Base-by-base conservation (phyloP, 2,329 filamentous ascomycete species). In the Cryphonectria radicalis region DNA sequence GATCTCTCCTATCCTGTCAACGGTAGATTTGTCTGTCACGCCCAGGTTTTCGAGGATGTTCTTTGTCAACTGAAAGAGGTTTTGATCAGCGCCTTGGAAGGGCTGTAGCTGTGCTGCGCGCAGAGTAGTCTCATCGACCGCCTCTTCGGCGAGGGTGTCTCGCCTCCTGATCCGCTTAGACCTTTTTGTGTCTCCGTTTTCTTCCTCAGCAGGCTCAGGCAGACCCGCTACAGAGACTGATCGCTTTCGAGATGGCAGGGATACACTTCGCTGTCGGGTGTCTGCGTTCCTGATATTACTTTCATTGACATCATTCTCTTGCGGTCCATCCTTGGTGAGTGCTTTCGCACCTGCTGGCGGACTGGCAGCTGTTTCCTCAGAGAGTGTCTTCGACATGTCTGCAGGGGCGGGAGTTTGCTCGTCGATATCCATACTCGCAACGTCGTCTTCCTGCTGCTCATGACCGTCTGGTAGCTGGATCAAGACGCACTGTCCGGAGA, bases 161-260 rank as follows among this genome's bases (percentile, higher is more conserved):
- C 90, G 84, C 25, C 89, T 86, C 63, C 90, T 85, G 42, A 89
- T 89, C 66, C 90, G 83, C 76, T 92, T 92, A 78, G 89, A 91
- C 70, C 90, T 83, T 76, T 91, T 91, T 68, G 88, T 86, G 14
- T 87, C 84, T 1, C 81, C 82, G 35, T 83, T 84, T 46, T 91
- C 89, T 67, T 91, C 89, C 10, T 90, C 88, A 0, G 77, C 82
- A 0, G 79, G 82, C 3, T 91, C 89, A 0, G 83, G 83, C 22
- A 91, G 79, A 3, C 89, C 89, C 5, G 89, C 89, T 42, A 81
- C 80, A 14, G 89, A 91, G 72, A 91, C 89, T 1, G 89, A 91
- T 66, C 89, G 84, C 77, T 91, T 91, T 66, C 89, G 84, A 0
- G 84, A 85, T 17, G 82, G 78, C 7, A 82, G 74, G 1, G 84